A percentile compares a stretch with the other conserved stretches of the same genome.
Evolutionary conservation across 257 asterid species (phyloP).

Genomic region (Solanum pennellii): DNA sequence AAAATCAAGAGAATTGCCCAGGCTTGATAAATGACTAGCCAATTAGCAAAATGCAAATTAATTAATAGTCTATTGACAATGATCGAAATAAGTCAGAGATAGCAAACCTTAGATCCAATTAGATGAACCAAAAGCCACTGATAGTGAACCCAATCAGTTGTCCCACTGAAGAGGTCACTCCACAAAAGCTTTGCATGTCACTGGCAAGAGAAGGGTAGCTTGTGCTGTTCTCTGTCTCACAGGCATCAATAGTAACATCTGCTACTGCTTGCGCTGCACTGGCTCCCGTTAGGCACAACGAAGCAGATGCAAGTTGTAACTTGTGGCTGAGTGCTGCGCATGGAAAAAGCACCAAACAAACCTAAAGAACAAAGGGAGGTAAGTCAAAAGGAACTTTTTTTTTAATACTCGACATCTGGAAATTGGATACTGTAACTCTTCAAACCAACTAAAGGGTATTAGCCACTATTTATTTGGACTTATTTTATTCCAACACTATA

Average conservation of each 20-base stretch:
- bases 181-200: constrained; percentile 60
- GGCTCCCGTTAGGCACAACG: constrained; percentile 30
- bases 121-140: constrained; percentile 59
- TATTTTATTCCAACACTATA: neutral
- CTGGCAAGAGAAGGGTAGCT: constrained; percentile 45
- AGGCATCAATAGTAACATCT: constrained; percentile 62
- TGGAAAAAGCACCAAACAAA: constrained; percentile 28
- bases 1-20: neutral
- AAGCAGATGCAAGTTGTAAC: constrained; percentile 23
- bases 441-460: neutral
- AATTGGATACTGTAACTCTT: neutral
- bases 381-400: neutral
- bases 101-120: constrained; percentile 49
- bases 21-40: neutral
- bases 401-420: neutral
- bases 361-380: constrained; percentile 26
- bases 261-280: constrained; percentile 50
- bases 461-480: neutral
- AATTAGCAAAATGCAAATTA: neutral
- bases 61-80: neutral
- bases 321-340: constrained; percentile 29
- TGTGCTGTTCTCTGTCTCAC: constrained; percentile 50
- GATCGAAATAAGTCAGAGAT: neutral
- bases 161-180: constrained; percentile 42
- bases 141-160: constrained; percentile 59